Conservation (phyloP, 106 monocot species). For the Dendrobium catenatum region DNA sequence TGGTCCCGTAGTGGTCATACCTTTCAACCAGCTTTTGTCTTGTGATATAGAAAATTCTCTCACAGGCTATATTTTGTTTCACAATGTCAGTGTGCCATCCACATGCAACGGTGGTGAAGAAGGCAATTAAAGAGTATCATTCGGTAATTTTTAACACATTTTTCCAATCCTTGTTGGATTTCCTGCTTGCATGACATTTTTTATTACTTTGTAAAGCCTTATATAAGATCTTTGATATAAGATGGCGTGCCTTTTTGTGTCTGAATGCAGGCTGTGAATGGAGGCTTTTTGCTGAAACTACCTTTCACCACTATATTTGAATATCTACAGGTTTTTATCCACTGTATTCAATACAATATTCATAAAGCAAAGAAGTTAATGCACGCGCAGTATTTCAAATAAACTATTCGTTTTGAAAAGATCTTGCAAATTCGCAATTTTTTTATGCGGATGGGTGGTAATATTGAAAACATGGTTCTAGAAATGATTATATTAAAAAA, state of each 20-base stretch:
- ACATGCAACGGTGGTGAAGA: constrained; percentile 54
- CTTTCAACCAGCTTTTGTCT: not conserved
- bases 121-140: constrained; percentile 65
- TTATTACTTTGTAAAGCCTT: not conserved
- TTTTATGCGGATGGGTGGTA: not conserved
- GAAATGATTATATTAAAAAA: not conserved
- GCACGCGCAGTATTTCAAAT: not conserved
- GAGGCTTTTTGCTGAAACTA: constrained; percentile 63
- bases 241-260: not conserved
- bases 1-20: not conserved
- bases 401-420: not conserved
- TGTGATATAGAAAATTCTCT: not conserved
- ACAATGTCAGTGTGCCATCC: constrained; percentile 41
- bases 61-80: not conserved
- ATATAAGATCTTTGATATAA: not conserved
- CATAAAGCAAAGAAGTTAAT: not conserved
- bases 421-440: not conserved
- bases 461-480: not conserved
- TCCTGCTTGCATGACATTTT: not conserved
- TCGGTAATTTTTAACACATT: constrained; percentile 28
- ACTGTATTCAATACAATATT: not conserved
- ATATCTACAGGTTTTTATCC: constrained; percentile 75
- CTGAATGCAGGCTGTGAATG: constrained; percentile 62
- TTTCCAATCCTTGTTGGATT: not conserved
- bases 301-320: constrained; percentile 97